Percentiles rank a stretch among this genome's conserved stretches.
Evolutionary conservation across 805 yeast genomes (phyloP).

Genomic region (Candida tallmaniae): DNA sequence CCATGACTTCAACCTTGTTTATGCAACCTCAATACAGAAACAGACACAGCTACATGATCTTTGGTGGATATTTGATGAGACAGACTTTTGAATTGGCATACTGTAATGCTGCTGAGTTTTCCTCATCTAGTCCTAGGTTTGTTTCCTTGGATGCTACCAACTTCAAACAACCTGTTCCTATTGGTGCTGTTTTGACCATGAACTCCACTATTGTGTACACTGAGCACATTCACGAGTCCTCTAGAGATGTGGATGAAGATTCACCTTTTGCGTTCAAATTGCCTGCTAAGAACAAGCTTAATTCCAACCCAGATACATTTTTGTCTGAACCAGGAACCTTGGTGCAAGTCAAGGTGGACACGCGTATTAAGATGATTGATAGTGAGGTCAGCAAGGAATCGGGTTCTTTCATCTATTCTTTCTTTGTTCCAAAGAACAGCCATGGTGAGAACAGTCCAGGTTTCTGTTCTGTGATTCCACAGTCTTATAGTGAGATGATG

Average conservation of each 20-base stretch:
- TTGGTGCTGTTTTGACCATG: constrained; percentile 83
- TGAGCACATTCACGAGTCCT: constrained; percentile 50
- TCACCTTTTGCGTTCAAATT: constrained; percentile 47
- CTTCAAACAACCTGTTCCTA: constrained; percentile 93
- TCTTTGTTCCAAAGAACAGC: constrained; percentile 68
- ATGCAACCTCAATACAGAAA: constrained; percentile 98
- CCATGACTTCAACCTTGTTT: constrained; percentile 68
- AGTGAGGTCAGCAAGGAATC: constrained; percentile 61
- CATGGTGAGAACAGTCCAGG: constrained; percentile 44
- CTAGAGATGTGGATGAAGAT: constrained; percentile 19
- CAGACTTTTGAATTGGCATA: constrained; percentile 93
- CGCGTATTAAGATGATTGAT: constrained; percentile 67
- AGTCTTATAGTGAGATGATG: constrained; percentile 89
- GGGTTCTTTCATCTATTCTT: constrained; percentile 86
- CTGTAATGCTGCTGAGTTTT: constrained; percentile 85
- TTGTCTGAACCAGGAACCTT: constrained; percentile 78
- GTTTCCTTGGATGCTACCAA: constrained; percentile 88
- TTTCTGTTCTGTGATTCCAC: constrained; percentile 77
- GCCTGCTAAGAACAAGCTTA: constrained; percentile 54
- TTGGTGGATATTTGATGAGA: constrained; percentile 90
- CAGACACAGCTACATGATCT: constrained; percentile 89
- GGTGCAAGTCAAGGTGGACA: constrained; percentile 85
- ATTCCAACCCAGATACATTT: constrained; percentile 51
- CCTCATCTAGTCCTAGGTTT: constrained; percentile 82
- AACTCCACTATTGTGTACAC: constrained; percentile 82